Evolutionary conservation across 345 rosid species (phyloP).

Genomic region (Turnera subulata): DNA sequence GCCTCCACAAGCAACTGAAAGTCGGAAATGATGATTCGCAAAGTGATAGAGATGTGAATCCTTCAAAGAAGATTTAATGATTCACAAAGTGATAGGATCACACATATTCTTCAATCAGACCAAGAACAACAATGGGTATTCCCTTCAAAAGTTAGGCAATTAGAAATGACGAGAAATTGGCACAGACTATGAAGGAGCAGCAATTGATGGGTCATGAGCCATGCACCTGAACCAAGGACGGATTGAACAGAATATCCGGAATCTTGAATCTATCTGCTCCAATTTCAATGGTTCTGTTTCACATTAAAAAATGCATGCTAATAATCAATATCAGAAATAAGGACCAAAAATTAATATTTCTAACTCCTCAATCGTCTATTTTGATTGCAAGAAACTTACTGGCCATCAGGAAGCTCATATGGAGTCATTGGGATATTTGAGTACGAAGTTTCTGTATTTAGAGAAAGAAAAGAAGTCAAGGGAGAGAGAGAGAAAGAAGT

Average conservation of each 20-base stretch:
- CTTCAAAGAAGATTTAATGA: too few relatives aligned
- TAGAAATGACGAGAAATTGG: not conserved
- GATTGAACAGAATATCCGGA: constrained; percentile 95
- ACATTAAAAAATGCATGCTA: constrained; percentile 8
- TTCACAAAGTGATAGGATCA: not conserved
- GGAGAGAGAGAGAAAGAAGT: constrained; percentile 3
- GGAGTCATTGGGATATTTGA: constrained; percentile 97
- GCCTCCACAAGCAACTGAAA: too few relatives aligned
- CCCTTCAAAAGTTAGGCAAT: not conserved
- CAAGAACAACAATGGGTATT: not conserved
- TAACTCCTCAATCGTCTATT: not conserved
- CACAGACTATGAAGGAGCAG: not conserved
- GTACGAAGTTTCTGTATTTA: constrained; percentile 64
- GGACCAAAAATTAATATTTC: constrained; percentile 1
- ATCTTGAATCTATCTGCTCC: constrained; percentile 96
- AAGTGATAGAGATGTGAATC: too few relatives aligned
- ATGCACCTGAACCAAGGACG: constrained; percentile 73
- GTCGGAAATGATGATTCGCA: too few relatives aligned
- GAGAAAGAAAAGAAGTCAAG: not conserved
- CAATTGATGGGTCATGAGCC: constrained; percentile 4
- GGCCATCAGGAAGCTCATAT: constrained; percentile 99
- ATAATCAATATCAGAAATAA: not conserved
- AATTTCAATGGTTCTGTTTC: constrained; percentile 83
- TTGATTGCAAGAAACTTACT: constrained; percentile 49
- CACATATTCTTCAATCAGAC: not conserved